Base-by-base conservation (phyloP, 768 basidiomycete genomes). In the Boletus insuetus region DNA sequence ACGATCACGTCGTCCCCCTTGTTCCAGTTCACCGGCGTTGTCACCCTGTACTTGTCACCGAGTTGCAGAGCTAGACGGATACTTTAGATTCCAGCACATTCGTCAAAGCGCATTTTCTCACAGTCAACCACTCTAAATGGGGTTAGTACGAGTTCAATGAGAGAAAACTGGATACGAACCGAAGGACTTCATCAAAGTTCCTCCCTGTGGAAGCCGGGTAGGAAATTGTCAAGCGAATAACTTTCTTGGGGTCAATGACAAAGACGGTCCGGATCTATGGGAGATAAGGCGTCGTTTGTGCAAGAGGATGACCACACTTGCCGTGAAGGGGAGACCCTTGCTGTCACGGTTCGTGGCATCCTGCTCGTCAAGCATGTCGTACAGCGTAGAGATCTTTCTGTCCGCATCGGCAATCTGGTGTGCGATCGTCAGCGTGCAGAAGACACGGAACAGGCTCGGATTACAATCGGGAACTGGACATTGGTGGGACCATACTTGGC, bases 161-260 rank as follows among this genome's bases (percentile, higher is more conserved):
- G 35, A 24, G 26, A 13, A 19, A 31, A 14, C 9, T 37, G 31
- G n/a, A 16, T 56, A 65, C 67, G 55, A 22, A 80, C 78, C 86
- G 80, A 54, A 87, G 55, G 63, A 87, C 79, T 73, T 87, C 85
- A 59, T 81, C 79, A 69, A 97, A 96, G 81, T 94, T 95, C 66
- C 94, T 89, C 42, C 96, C 97, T 64, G 95, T 94, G 13, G 93
- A 87, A 46, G 96, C 95, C 55, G 97, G 97, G 78, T 98, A 98
- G 26, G 93, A 77, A 61, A 99, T 64, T 16, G 85, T 91, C 64
- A 97, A 76, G 58, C 96, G 90, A 69, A 99, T 97, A 65, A 84
- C 81, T 77, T 97, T 94, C 77, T 92, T 93, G 43, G 97, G 95
- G 76, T 99, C 97, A 66, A 99, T 93, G 61, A 99, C 77, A 74